Conservation (phyloP, 108 stramenopile genomes). For the Fragilariopsis cylindrus region DNA sequence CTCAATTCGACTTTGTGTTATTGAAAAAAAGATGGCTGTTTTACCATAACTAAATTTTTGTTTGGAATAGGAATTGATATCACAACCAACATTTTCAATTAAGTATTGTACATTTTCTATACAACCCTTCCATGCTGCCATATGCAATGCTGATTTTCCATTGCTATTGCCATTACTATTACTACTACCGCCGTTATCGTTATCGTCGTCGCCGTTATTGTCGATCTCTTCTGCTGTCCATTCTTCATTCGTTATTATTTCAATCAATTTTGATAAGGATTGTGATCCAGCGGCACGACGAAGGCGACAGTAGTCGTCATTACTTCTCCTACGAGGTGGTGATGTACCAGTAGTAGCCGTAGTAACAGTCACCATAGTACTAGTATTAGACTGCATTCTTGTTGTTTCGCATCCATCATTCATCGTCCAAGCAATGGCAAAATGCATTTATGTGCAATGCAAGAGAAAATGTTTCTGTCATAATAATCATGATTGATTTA, state of each 20-base stretch:
- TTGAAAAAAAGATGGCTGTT: constrained; percentile 80
- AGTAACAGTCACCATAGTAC: too few relatives aligned
- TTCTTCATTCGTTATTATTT: not conserved
- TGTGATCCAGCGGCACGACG: constrained; percentile 6
- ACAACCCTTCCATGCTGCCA: constrained; percentile 77
- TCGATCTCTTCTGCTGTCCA: constrained; percentile 2
- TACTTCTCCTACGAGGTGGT: too few relatives aligned
- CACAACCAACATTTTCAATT: constrained; percentile 43
- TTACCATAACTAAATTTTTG: constrained; percentile 76
- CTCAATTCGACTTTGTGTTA: constrained; percentile 65
- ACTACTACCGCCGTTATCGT: too few relatives aligned
- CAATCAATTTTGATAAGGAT: constrained; percentile 1
- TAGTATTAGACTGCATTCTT: too few relatives aligned
- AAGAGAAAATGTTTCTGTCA: too few relatives aligned
- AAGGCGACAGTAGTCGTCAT: not conserved
- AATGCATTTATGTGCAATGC: too few relatives aligned
- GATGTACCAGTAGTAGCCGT: too few relatives aligned
- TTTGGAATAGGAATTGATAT: constrained; percentile 57
- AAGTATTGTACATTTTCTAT: constrained; percentile 54
- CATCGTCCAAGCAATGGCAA: too few relatives aligned
- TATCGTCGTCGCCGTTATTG: not conserved
- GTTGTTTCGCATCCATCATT: too few relatives aligned
- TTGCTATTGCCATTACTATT: not conserved
- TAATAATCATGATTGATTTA: too few relatives aligned
- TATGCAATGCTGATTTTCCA: constrained; percentile 67